Base-by-base conservation (phyloP, 2,329 filamentous ascomycete species). In the Apiospora malaysiana region DNA sequence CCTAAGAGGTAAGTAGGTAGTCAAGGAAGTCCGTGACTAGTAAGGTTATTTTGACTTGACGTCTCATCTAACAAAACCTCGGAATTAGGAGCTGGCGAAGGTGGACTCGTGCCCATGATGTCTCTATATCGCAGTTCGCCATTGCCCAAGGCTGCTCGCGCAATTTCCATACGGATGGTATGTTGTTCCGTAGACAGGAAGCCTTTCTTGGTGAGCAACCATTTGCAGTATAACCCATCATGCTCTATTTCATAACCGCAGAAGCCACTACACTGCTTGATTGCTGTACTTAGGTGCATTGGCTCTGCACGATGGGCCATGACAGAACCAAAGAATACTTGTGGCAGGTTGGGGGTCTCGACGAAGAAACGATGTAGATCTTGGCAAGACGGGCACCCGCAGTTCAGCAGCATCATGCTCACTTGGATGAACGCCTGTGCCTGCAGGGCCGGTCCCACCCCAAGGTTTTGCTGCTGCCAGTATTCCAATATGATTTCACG, bases 241-340 rank as follows among this genome's bases (percentile, higher is more conserved):
- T 63, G 56, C 32, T 63, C 27, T 63, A 63, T 21, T n/a, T 40
- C 18, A 63, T 63, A 63, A n/a, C 37, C 56, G 56, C 56, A 63
- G 18, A 40, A n/a, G 21, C 56, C 27, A 12, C 32, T 18, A 63
- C 56, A 63, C 56, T 63, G 18, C 56, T 63, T 63, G 32, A 63
- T 21, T 18, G 12, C 9, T 9, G 32, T 10, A n/a, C 56, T 63
- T 8, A 63, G 7, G 27, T 63, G 56, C 21, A 40, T 37, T 7
- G 40, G 56, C 18, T 3, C 3, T 9, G 27, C 9, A n/a, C 56
- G 32, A 18, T 63, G 32, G 4, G 56, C 37, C 4, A 14, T 14
- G 1, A n/a, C 32, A n/a, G 18, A 9, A 3, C 32, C 32, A 63
- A 63, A 63, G 32, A 10, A 8, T 21, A 32, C 32, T 40, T 63